Conservation (phyloP, 768 basidiomycete genomes). For the Boletellus sp. region DNA sequence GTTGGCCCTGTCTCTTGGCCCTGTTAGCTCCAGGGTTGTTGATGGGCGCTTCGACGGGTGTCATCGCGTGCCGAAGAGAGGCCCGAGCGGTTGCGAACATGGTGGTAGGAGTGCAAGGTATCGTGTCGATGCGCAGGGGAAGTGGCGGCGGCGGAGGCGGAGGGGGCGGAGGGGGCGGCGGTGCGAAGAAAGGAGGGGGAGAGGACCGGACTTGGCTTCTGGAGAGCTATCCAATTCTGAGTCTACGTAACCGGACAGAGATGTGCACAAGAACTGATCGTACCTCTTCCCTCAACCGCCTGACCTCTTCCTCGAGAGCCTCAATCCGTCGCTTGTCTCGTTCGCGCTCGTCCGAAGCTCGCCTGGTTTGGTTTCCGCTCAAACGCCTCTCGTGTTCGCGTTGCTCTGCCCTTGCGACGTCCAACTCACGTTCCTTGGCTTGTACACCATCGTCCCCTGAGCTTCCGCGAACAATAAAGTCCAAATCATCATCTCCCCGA, state of each 20-base stretch:
- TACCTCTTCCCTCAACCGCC: conserved; percentile 56
- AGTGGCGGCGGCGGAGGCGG: conserved; percentile 33
- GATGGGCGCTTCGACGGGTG: conserved; percentile 65
- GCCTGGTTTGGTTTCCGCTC: conserved; percentile 34
- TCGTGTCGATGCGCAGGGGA: conserved; percentile 31
- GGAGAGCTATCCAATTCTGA: conserved; percentile 40
- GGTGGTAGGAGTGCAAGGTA: conserved; percentile 26
- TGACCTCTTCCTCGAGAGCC: conserved; percentile 64
- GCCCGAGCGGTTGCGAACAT: conserved; percentile 63
- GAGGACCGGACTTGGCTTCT: conserved; percentile 30
- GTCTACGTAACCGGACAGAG: background rate
- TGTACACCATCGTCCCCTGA: conserved; percentile 47
- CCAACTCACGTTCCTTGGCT: conserved; percentile 63
- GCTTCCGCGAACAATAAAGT: conserved; percentile 35
- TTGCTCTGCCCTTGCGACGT: conserved; percentile 52
- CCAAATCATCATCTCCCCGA: conserved; percentile 23
- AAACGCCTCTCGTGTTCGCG: conserved; percentile 39
- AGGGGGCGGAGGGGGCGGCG: conserved; percentile 46
- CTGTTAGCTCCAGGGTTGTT: conserved; percentile 40
- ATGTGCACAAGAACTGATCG: background rate
- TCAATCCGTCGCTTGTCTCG: conserved; percentile 62
- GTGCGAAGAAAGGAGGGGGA: conserved; percentile 10
- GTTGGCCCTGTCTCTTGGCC: conserved; percentile 48
- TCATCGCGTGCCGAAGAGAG: conserved; percentile 50
- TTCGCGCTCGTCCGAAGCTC: conserved; percentile 39